These are phyloP conservation scores for Trypanosoma scelopori DNA, from an alignment of 208 protist genomes.

Conservation along the genomic window DNA sequence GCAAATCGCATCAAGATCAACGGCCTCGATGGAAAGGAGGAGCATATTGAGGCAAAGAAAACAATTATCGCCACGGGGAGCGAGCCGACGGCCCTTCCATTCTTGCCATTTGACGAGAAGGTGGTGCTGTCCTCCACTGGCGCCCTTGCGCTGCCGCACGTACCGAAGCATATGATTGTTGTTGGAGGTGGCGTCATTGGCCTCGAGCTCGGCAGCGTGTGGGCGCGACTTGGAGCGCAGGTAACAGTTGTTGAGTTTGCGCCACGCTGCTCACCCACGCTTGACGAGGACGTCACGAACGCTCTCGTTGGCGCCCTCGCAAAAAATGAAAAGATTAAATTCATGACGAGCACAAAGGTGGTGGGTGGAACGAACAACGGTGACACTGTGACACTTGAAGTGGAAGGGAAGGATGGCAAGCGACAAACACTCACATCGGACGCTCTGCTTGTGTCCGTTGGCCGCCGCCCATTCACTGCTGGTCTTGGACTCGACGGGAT, in stretches of 20 bases:
- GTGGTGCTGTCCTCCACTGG: slow-evolving; percentile 98
- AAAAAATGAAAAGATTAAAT: slow-evolving; percentile 91
- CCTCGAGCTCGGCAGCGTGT: slow-evolving; percentile 98
- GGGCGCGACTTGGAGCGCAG: slow-evolving; percentile 96
- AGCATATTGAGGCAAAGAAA: slow-evolving; percentile 94
- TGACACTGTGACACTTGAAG: slow-evolving; percentile 75
- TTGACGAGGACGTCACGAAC: slow-evolving; percentile 83
- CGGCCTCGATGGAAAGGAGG: slow-evolving; percentile 87
- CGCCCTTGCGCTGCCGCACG: slow-evolving; percentile 91
- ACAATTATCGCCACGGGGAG: slow-evolving; percentile 99
- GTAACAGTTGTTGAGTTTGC: slow-evolving; percentile 99
- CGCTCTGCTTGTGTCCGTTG: slow-evolving; percentile 96
- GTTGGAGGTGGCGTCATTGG: slow-evolving; percentile 99
- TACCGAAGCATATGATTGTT: slow-evolving; percentile 98
- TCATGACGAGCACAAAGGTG: slow-evolving; percentile 92
- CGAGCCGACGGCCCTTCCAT: slow-evolving; percentile 93
- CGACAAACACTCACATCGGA: slow-evolving; percentile 88
- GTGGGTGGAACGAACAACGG: slow-evolving; percentile 70
- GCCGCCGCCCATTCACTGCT: slow-evolving; percentile 95
- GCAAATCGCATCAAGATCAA: slow-evolving; percentile 78
- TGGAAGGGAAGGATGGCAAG: slow-evolving; percentile 92
- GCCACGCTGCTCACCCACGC: slow-evolving; percentile 86
- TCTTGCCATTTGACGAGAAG: slow-evolving; percentile 97
- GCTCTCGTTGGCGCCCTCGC: slow-evolving; percentile 74
- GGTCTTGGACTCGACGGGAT: slow-evolving; percentile 94